These are phyloP conservation scores for Glebionis coronaria DNA, from an alignment of 129 eudicot genomes.

Conservation along the genomic window DNA sequence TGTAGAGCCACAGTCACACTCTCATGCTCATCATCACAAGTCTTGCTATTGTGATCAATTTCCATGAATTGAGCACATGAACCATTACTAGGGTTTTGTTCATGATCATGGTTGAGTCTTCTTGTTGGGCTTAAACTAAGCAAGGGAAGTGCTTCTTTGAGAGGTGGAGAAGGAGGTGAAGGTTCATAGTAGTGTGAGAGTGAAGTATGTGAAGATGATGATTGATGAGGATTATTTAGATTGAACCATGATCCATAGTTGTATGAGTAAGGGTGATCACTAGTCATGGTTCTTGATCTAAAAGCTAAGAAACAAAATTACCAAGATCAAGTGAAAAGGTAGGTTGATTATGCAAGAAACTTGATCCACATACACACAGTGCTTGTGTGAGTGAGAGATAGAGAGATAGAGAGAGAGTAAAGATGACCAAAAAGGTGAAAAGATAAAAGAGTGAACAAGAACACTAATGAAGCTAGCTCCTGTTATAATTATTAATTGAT, in stretches of 20 bases:
- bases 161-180: slow-evolving; percentile 85
- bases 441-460: slow-evolving; percentile 42
- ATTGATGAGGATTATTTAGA: slow-evolving; percentile 25
- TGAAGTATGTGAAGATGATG: slow-evolving; percentile 16
- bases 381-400: slow-evolving; percentile 4
- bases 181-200: slow-evolving; percentile 22
- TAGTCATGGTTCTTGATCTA: slow-evolving; percentile 34
- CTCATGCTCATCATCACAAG: slow-evolving; percentile 28
- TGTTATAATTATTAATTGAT: slow-evolving; percentile 7
- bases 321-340: slow-evolving; percentile 22
- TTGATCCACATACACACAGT: not conserved
- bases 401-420: slow-evolving; percentile 22
- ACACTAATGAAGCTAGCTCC: slow-evolving; percentile 36
- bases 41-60: slow-evolving; percentile 32
- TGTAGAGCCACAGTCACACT: slow-evolving; percentile 45
- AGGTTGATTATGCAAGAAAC: slow-evolving; percentile 26
- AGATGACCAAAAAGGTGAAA: slow-evolving; percentile 45
- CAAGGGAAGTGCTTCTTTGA: slow-evolving; percentile 84
- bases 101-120: slow-evolving; percentile 23
- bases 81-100: slow-evolving; percentile 14
- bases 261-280: slow-evolving; percentile 49
- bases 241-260: slow-evolving; percentile 46
- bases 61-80: slow-evolving; percentile 38
- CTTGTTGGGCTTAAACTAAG: slow-evolving; percentile 57
- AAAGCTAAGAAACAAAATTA: slow-evolving; percentile 9